Evolutionary conservation across 176 grass and related monocot species (phyloP).

Genomic region (Triticum monococcum): DNA sequence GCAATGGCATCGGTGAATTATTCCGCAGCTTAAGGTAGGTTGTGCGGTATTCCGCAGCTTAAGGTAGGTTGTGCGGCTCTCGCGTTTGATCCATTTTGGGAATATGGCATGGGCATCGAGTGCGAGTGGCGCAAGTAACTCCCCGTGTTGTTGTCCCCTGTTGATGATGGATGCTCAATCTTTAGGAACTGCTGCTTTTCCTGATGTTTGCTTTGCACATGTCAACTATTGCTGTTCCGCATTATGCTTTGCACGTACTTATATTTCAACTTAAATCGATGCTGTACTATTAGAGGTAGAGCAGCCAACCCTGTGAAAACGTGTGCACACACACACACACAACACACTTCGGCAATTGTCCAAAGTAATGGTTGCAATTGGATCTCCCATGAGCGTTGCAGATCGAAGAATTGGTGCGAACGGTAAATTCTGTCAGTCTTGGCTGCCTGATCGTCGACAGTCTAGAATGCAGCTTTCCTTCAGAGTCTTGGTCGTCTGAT

Average conservation of each 20-base stretch:
- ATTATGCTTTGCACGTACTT: background rate
- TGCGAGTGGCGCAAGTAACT: background rate
- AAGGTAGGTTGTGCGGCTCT: background rate
- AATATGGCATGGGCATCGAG: slow-evolving; percentile 25
- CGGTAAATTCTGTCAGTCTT: too few species aligned
- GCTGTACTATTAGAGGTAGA: too few species aligned
- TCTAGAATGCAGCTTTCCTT: too few species aligned
- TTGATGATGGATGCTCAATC: background rate
- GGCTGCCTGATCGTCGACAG: too few species aligned
- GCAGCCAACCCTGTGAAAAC: too few species aligned
- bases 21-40: background rate
- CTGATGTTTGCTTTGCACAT: background rate
- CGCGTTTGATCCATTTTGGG: slow-evolving; percentile 33
- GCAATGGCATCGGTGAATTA: background rate
- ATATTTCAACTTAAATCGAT: background rate
- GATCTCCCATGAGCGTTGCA: too few species aligned
- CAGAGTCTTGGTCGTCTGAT: too few species aligned
- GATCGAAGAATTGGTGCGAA: too few species aligned
- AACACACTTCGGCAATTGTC: too few species aligned
- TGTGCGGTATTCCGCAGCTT: background rate
- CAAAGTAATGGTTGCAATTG: too few species aligned
- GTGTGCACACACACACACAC: too few species aligned
- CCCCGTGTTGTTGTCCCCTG: background rate
- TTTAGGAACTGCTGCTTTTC: background rate
- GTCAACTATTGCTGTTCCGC: background rate